Base-by-base conservation (phyloP, 78 protist genomes). In the Dictyostelium firmibasis region DNA sequence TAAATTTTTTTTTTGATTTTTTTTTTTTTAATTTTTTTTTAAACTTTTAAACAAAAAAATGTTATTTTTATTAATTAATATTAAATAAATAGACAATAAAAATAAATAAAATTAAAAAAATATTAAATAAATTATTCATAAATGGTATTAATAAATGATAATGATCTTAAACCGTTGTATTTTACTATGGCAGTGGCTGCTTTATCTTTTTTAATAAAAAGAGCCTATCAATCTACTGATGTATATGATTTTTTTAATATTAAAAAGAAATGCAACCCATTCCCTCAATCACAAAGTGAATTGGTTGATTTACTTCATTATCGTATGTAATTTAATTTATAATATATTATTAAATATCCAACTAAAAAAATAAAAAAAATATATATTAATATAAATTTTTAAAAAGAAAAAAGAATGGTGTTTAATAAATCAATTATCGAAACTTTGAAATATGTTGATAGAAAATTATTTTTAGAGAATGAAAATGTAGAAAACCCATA, bases 321-420 rank as follows among this genome's bases (percentile, higher is more conserved):
- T 35, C 85, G 96, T 96, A 81, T 8, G 86, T 75, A 84, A 7
- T 29, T 3, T 9, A 60, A 78, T 13, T 14, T 6, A 38, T 11
- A 76, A 29, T 29, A n/a, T n/a, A n/a, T n/a, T n/a, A n/a, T n/a
- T n/a, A n/a, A n/a, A n/a, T n/a, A n/a, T n/a, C n/a, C n/a, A 18
- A 33, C 8, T 6, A 3, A 33, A 33, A 72, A 11, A 72, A 33
- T 27, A 14, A 72, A 33, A 14, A 11, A 72, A 1, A 25, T 11
- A 35, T 25, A 20, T 5, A n/a, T 67, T 23, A 8, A 7, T 27
- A 29, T 69, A 29, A 29, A 29, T 29, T 69, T 27, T 74, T 67
- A 72, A 43, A 20, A 4, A 89, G 94, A 77, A 57, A 89, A 57
- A 44, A 91, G 75, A 79, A 91, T 91, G 88, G 72, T 91, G n/a